These are phyloP conservation scores for Trichoderma afroharzianum DNA, from an alignment of 2,329 filamentous ascomycete genomes.

Conservation along the genomic window DNA sequence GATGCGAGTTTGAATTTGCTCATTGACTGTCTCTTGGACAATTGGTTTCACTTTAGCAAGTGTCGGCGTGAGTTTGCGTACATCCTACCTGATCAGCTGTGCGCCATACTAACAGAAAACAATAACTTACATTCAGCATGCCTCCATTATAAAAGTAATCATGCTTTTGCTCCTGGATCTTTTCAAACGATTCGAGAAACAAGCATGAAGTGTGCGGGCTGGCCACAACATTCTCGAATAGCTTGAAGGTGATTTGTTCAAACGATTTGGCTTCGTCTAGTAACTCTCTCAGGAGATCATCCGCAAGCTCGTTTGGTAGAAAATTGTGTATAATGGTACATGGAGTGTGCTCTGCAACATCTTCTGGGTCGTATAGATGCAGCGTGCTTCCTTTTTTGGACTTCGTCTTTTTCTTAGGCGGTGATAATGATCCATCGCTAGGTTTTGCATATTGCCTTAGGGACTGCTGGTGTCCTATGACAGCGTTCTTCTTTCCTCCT, in stretches of 20 bases:
- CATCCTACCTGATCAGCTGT: constrained; percentile 55
- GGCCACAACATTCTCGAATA: constrained; percentile 83
- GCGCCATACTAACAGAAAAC: background rate
- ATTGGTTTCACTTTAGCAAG: constrained; percentile 65
- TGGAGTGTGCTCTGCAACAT: constrained; percentile 79
- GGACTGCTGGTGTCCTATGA: constrained; percentile 60
- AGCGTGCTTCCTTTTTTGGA: constrained; percentile 78
- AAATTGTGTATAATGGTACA: constrained; percentile 94
- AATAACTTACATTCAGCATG: constrained; percentile 52
- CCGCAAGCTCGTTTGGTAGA: constrained; percentile 66
- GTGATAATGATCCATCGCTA: constrained; percentile 7
- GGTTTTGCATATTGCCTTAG: constrained; percentile 48
- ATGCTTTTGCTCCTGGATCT: constrained; percentile 65
- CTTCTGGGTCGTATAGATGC: constrained; percentile 75
- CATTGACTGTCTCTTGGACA: constrained; percentile 74
- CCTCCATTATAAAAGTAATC: constrained; percentile 86
- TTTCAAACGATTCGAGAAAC: constrained; percentile 72
- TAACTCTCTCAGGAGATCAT: constrained; percentile 70
- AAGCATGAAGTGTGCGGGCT: constrained; percentile 82
- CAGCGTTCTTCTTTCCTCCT: constrained; percentile 33
- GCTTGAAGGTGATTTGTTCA: constrained; percentile 68
- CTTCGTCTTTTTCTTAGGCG: constrained; percentile 49
- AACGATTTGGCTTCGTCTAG: constrained; percentile 70
- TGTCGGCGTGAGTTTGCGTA: constrained; percentile 71
- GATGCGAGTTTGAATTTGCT: constrained; percentile 70